phyloP scores from a whole-genome alignment of 345 rosid genomes.

The Cardiospermum halicacabum region DNA sequence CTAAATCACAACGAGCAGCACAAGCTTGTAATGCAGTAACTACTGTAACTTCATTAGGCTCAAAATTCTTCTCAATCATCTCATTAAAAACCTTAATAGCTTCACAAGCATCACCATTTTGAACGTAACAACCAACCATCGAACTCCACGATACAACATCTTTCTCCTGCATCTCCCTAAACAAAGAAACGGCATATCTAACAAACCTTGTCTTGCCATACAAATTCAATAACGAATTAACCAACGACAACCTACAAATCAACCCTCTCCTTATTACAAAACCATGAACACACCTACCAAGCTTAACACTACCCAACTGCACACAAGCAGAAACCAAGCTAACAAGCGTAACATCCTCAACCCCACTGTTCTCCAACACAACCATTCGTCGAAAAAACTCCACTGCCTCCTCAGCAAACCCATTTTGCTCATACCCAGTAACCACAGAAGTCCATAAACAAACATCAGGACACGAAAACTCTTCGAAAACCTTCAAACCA shows the following conservation, averaged over 20 bases:
- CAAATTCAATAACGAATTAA: slow-evolving; percentile 45
- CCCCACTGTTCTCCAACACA: slow-evolving; percentile 24
- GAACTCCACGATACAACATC: slow-evolving; percentile 64
- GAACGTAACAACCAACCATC: slow-evolving; percentile 37
- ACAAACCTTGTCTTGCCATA: slow-evolving; percentile 37
- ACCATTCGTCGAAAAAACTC: slow-evolving; percentile 35
- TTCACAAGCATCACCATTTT: slow-evolving; percentile 29
- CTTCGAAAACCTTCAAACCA: slow-evolving; percentile 41
- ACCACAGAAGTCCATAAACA: slow-evolving; percentile 61
- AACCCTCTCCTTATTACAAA: slow-evolving; percentile 40
- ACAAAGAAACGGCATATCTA: slow-evolving; percentile 29
- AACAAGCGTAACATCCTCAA: slow-evolving; percentile 39
- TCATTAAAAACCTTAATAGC: slow-evolving; percentile 36
- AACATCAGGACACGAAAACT: slow-evolving; percentile 38
- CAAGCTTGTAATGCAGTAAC: slow-evolving; percentile 48
- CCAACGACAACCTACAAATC: slow-evolving; percentile 25
- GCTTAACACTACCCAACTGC: slow-evolving; percentile 27
- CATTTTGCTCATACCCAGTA: slow-evolving; percentile 49
- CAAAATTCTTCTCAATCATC: slow-evolving; percentile 34
- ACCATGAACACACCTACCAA: slow-evolving; percentile 48
- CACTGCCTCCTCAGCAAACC: slow-evolving; percentile 35
- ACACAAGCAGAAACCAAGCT: slow-evolving; percentile 55
- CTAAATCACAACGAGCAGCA: slow-evolving; percentile 34
- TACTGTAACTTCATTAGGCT: slow-evolving; percentile 37
- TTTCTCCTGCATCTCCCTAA: slow-evolving; percentile 34